Evolutionary conservation across 2,329 filamentous ascomycete species (phyloP), one percentile per base, ranked within the genome.

Genomic region (Apiospora sp.): DNA sequence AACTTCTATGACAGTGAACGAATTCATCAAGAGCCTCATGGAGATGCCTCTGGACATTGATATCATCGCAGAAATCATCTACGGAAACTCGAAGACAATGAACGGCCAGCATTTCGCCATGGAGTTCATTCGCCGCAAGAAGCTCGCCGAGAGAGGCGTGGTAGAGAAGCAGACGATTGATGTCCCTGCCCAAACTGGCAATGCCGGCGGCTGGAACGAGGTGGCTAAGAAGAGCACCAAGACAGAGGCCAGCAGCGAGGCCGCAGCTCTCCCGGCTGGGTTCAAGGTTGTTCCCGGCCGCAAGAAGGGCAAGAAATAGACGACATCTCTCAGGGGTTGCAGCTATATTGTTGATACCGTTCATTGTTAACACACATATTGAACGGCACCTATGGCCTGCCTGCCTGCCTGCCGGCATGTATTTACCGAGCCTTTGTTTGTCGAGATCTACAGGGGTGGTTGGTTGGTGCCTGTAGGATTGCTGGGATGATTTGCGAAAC

Each of bases 281-380:
- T 98, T 98, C 86, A 96, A 96, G 87, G 94, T 98, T 71, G 96
- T 98, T 14, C 91, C 94, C 19, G 89, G 92, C 75, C 95, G 96
- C 83, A 98, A 98, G 91, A 98, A 98, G 90, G 91, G 92, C 80
- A 92, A 93, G 87, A 94, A 92, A 87, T 92, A 85, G 75, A 68
- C 19, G 27, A 16, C 14, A 22, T 34, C 54, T 34, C 54, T 51
- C 22, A 4, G 58, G 19, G 30, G 27, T 30, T 37, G 1, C 16
- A n/a, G n/a, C 16, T 58, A 58, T 37, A 30, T 1, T 37, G 30
- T 37, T 7, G 30, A 19, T 13, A 41, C 24, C n/a, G 34, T n/a
- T 37, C n/a, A n/a, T 30, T 37, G 34, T 24, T 41, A 2, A 7
- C 58, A 64, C 22, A 41, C 22, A 41, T 41, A 41, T 41, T 41